Evolutionary conservation across 441 rosid species (phyloP), one percentile per base, ranked within the genome.

Genomic region (Croton laevigatus): DNA sequence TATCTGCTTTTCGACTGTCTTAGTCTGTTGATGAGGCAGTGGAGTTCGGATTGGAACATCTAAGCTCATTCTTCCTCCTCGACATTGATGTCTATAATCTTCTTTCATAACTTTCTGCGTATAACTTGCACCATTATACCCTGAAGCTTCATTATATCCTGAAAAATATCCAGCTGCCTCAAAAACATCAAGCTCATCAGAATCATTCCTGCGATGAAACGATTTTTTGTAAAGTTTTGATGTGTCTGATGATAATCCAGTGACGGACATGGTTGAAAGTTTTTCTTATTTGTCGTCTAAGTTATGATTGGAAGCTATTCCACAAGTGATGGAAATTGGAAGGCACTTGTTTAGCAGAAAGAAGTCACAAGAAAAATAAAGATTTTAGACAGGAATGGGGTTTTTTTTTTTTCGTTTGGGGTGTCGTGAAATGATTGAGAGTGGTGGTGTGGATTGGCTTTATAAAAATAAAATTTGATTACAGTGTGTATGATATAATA

Each of bases 161-260:
- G 97, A 87, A 83, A 91, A 90, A 77, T 94, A 91, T 64, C 83
- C 75, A 2, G 96, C 82, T 10, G 98, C 98, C 76, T 94, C 97
- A 19, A 94, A 94, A 53, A 94, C 98, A 60, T 88, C 96, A 48
- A 94, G 89, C 85, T 94, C 98, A 1, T 79, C 88, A 6, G 97
- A 89, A 72, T 86, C 84, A 12, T 85, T 86, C 66, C 91, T 74
- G 44, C 80, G 81, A 66, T 87, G 82, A 72, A 81, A 75, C 6
- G 88, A 71, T 61, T 79, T 88, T 78, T 75, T 86, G 81, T 75
- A 62, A 74, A 75, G 53, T 69, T 81, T 83, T 55, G 86, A 79
- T 14, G 85, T 71, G 72, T 86, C 87, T 59, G 87, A 75, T 59
- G 87, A 75, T 54, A 80, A 80, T 69, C 83, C 87, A 61, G 89